phyloP scores from a whole-genome alignment of 108 stramenopile species.

The Nannochloropsis salina region DNA sequence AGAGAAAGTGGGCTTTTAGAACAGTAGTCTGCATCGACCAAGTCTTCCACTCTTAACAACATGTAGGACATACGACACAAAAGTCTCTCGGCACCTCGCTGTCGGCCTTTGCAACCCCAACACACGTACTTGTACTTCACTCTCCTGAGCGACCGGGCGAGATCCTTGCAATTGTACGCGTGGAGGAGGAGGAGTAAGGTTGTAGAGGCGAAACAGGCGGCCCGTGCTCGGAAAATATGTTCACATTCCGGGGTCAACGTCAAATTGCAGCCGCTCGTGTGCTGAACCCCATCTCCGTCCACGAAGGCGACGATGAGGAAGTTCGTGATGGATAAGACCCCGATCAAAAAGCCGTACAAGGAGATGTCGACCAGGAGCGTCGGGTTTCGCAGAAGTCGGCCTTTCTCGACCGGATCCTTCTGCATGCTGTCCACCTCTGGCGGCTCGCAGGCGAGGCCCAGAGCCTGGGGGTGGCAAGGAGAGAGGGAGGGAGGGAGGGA shows the following conservation, averaged over 20 bases:
- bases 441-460: slow-evolving; percentile 21
- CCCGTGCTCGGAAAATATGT: neutral
- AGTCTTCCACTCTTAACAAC: no score
- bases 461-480: neutral
- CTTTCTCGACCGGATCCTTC: neutral
- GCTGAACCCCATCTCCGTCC: neutral
- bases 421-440: slow-evolving; percentile 18
- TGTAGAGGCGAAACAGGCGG: neutral
- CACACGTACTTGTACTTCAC: neutral
- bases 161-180: slow-evolving; percentile 17
- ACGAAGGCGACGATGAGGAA: slow-evolving; percentile 13
- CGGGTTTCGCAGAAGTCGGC: neutral
- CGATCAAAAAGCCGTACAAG: neutral
- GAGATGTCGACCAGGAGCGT: neutral
- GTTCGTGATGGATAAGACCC: neutral
- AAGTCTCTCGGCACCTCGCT: no score
- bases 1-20: no score
- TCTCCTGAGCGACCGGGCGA: neutral
- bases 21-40: no score
- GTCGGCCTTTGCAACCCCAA: neutral
- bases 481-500: neutral
- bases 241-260: neutral
- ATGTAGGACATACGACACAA: no score
- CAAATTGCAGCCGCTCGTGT: neutral
- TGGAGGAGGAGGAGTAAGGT: neutral